Evolutionary conservation across 768 basidiomycete species (phyloP).

Genomic region (Daedaleopsis sinensis): DNA sequence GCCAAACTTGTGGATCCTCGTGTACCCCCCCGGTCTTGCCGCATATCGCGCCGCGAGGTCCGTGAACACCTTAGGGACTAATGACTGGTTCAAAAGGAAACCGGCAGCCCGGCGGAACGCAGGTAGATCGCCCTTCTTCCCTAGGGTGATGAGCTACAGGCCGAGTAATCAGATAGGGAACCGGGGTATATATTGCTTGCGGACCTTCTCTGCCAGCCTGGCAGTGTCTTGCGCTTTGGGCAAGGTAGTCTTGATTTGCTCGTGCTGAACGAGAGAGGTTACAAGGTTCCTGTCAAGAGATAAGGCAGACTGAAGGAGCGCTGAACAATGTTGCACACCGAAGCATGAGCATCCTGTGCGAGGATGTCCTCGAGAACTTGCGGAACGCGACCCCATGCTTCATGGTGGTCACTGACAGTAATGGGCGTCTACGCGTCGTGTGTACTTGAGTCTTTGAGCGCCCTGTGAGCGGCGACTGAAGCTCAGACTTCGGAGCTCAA

Average conservation of each 20-base stretch:
- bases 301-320: constrained; percentile 13
- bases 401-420: constrained; percentile 49
- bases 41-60: constrained; percentile 82
- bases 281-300: constrained; percentile 78
- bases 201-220: constrained; percentile 89
- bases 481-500: background rate
- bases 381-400: constrained; percentile 94
- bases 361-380: constrained; percentile 89
- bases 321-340: constrained; percentile 51
- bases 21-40: constrained; percentile 88
- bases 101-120: constrained; percentile 73
- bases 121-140: constrained; percentile 78
- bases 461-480: background rate
- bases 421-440: constrained; percentile 18
- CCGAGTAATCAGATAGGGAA: background rate
- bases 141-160: constrained; percentile 83
- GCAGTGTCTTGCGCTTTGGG: constrained; percentile 94
- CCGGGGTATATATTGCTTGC: background rate
- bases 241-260: constrained; percentile 93
- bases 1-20: constrained; percentile 91
- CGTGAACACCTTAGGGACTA: constrained; percentile 83
- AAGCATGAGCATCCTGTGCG: constrained; percentile 92
- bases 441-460: background rate
- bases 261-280: constrained; percentile 91
- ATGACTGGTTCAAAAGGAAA: constrained; percentile 73